Conservation (phyloP, 345 rosid species). For the Kandelia obovata region DNA sequence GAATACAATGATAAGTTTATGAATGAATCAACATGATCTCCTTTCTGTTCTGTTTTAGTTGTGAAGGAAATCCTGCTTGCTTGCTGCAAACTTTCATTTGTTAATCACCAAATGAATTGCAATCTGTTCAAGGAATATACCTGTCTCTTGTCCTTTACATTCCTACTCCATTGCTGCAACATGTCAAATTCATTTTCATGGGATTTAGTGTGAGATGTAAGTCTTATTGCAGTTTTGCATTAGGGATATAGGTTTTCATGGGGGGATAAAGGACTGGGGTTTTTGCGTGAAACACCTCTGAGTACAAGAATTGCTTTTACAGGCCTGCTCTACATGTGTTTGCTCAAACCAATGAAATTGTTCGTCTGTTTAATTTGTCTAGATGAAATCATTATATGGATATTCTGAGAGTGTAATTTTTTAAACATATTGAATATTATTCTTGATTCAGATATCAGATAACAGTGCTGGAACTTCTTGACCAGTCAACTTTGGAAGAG, state of each 20-base stretch:
- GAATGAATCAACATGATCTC: neutral
- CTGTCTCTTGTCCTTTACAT: too few species aligned
- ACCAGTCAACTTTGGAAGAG: conserved; percentile 44
- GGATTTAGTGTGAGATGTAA: too few species aligned
- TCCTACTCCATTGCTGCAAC: too few species aligned
- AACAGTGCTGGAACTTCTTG: conserved; percentile 76
- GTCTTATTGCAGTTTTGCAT: neutral
- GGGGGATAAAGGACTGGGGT: neutral
- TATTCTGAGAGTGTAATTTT: neutral
- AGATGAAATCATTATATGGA: neutral
- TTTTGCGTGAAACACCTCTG: neutral
- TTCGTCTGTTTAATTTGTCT: neutral
- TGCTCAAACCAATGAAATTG: neutral
- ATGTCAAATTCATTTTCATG: too few species aligned
- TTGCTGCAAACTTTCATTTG: too few species aligned
- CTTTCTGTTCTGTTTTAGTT: too few species aligned
- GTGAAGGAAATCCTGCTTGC: too few species aligned
- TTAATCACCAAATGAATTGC: too few species aligned
- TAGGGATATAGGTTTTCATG: neutral
- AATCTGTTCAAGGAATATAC: too few species aligned
- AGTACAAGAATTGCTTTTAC: neutral
- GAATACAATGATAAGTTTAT: neutral
- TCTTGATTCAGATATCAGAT: conserved; percentile 70
- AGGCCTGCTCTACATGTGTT: neutral
- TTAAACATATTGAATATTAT: conserved; percentile 6